Base-by-base conservation (phyloP, 306 rosid genomes). In the Boehmeria nivea region DNA sequence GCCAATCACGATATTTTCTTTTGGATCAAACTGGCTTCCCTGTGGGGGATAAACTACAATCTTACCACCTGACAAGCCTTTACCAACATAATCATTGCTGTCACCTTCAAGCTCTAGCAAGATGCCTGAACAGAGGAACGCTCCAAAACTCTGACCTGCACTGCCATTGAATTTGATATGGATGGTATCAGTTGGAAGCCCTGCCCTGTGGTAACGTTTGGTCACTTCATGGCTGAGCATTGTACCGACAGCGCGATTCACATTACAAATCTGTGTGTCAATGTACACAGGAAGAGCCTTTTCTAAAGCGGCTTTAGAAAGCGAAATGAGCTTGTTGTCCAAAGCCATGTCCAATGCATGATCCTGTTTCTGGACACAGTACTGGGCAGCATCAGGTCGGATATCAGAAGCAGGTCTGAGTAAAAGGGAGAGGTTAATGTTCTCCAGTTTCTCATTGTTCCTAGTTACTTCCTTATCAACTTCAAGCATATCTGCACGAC, bases 181-280 rank as follows among this genome's bases (percentile, higher is more conserved):
- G 59, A 93, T 83, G 46, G 95, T 82, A 44, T 87, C 99, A 25
- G 81, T 64, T 11, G 99, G 99, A 77, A 93, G 99, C 63, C 96
- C 99, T 57, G 69, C 89, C 74, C 72, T 68, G 61, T 55, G 81
- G 69, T 93, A 87, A 54, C 74, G 79, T 31, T 93, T 93, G 53
- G 96, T 93, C 70, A 93, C 94, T 79, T 93, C 88, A 44, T 93
- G 99, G 76, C 99, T 93, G 65, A 93, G 99, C 96, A 87, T 93
- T 27, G 99, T 93, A 63, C 99, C 99, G 68, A 87, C 99, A 31
- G 99, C 85, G 56, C 99, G 99, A 65, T 93, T 93, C 26, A 76
- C 78, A 56, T 93, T 93, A 44, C 48, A 58, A 62, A 87, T 76
- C 38, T 83, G 81, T 9, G 74, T 68, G 73, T 93, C 99, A 70